A percentile compares a stretch with the other conserved stretches of the same genome.
phyloP scores from a whole-genome alignment of 208 protist genomes.

The Crithidia brevicula region DNA sequence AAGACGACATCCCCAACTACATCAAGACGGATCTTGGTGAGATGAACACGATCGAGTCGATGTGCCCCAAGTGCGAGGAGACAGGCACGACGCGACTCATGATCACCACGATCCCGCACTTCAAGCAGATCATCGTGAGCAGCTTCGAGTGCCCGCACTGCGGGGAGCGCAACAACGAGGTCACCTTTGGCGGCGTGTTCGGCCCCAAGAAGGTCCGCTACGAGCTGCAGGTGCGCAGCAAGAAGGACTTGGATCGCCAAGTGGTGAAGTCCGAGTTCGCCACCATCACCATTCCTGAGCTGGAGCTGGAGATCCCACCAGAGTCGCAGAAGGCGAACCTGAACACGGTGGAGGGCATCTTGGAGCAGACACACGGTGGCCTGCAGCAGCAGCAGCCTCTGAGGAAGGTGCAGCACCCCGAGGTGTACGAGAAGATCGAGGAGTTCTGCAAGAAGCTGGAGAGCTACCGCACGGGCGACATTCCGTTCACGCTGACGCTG shows the following conservation, averaged over 20 bases:
- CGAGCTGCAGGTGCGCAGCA: slow-evolving; percentile 80
- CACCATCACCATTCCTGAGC: slow-evolving; percentile 88
- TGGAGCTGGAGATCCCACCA: slow-evolving; percentile 94
- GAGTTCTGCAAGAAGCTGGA: slow-evolving; percentile 79
- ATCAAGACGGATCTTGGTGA: slow-evolving; percentile 87
- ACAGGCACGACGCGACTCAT: slow-evolving; percentile 91
- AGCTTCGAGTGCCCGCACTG: slow-evolving; percentile 92
- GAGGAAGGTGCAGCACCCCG: slow-evolving; percentile 74
- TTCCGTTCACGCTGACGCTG: slow-evolving; percentile 93
- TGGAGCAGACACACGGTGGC: slow-evolving; percentile 81
- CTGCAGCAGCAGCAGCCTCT: slow-evolving; percentile 79
- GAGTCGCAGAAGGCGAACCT: slow-evolving; percentile 89
- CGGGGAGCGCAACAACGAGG: slow-evolving; percentile 88
- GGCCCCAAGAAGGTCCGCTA: slow-evolving; percentile 83
- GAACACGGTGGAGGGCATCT: slow-evolving; percentile 95
- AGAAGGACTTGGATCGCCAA: slow-evolving; percentile 91
- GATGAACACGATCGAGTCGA: slow-evolving; percentile 88
- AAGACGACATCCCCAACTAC: slow-evolving; percentile 40
- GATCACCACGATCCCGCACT: slow-evolving; percentile 93
- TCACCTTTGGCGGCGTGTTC: slow-evolving; percentile 89
- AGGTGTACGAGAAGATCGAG: slow-evolving; percentile 84
- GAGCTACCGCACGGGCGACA: slow-evolving; percentile 56
- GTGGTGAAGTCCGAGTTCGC: slow-evolving; percentile 95
- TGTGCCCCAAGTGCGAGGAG: slow-evolving; percentile 86
- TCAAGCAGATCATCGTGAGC: slow-evolving; percentile 92